Evolutionary conservation across 2,329 filamentous ascomycete species (phyloP).

Genomic region (Hypoxylon sp.): DNA sequence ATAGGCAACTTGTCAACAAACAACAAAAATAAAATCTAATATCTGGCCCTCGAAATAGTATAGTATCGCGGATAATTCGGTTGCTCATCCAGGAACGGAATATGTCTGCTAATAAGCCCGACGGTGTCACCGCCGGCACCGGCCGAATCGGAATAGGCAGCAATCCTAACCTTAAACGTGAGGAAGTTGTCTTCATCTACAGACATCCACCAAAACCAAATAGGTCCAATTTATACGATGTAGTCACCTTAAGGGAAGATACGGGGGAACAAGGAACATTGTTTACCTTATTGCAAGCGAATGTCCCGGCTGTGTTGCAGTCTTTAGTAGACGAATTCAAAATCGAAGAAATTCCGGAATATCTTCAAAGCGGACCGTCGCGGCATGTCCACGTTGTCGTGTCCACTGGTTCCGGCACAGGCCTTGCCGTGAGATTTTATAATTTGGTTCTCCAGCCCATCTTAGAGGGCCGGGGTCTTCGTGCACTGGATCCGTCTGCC

Average conservation of each 20-base stretch:
- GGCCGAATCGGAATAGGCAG: slow-evolving; percentile 10
- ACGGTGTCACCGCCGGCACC: slow-evolving; percentile 17
- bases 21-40: neutral
- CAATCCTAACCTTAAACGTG: slow-evolving; percentile 45
- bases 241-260: slow-evolving; percentile 60
- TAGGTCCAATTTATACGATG: slow-evolving; percentile 48
- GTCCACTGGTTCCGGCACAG: slow-evolving; percentile 76
- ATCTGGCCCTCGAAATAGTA: neutral
- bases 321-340: slow-evolving; percentile 57
- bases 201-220: slow-evolving; percentile 23
- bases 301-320: slow-evolving; percentile 56
- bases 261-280: slow-evolving; percentile 46
- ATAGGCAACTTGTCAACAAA: neutral
- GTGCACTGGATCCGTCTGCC: slow-evolving; percentile 31
- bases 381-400: slow-evolving; percentile 74
- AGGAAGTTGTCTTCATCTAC: slow-evolving; percentile 54
- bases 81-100: neutral
- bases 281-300: slow-evolving; percentile 52
- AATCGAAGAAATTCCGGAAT: slow-evolving; percentile 57
- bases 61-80: neutral
- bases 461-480: slow-evolving; percentile 63
- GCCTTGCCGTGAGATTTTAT: slow-evolving; percentile 70
- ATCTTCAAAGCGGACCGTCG: slow-evolving; percentile 50
- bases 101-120: slow-evolving; percentile 32
- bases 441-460: slow-evolving; percentile 69